Percentiles rank a stretch among this genome's conserved stretches.
These are phyloP conservation scores for Pachyrhizus erosus DNA, from an alignment of 306 rosid genomes.

Conservation along the genomic window DNA sequence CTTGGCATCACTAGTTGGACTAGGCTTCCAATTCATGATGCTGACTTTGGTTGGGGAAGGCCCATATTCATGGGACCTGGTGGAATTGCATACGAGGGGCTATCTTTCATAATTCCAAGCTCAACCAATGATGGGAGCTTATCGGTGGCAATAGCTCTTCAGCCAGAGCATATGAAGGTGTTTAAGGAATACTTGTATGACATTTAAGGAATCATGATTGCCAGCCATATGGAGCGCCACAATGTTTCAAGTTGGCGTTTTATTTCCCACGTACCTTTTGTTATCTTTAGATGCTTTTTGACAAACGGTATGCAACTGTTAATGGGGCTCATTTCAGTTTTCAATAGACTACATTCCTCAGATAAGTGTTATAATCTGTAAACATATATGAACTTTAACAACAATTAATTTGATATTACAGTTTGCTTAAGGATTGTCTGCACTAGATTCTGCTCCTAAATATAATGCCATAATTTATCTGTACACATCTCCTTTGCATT, in stretches of 20 bases:
- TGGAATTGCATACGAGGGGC: conserved; percentile 84
- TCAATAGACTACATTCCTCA: not conserved
- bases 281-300: conserved; percentile 5
- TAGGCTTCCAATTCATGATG: conserved; percentile 88
- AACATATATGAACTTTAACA: conserved; percentile 32
- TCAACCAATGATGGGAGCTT: conserved; percentile 69
- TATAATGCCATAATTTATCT: not conserved
- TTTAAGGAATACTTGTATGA: conserved; percentile 61
- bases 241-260: conserved; percentile 42
- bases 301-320: conserved; percentile 22
- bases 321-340: conserved; percentile 28
- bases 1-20: conserved; percentile 96
- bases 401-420: conserved; percentile 26
- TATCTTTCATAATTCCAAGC: conserved; percentile 75
- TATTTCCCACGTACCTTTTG: conserved; percentile 6
- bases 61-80: conserved; percentile 99
- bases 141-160: conserved; percentile 71
- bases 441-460: not conserved
- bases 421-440: not conserved
- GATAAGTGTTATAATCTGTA: conserved; percentile 34
- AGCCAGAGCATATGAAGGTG: conserved; percentile 68
- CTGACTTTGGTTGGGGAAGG: conserved; percentile 97
- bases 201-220: conserved; percentile 38
- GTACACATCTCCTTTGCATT: not conserved
- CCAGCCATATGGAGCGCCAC: not conserved